phyloP scores from a whole-genome alignment of 2,329 filamentous ascomycete genomes.

The Sarocladium kiliense region DNA sequence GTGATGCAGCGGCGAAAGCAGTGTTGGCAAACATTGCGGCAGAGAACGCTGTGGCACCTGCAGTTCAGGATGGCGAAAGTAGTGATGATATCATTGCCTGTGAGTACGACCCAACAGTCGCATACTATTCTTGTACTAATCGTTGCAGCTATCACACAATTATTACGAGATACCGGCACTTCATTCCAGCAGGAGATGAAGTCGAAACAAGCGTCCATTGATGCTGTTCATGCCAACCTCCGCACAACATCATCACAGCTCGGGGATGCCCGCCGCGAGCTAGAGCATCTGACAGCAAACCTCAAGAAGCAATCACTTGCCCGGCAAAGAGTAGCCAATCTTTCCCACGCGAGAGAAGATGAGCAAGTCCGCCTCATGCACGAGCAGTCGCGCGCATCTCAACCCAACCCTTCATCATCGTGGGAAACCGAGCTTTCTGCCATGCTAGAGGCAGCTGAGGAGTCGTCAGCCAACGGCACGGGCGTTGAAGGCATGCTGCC shows the following conservation, averaged over 20 bases:
- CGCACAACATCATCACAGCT: conserved; percentile 75
- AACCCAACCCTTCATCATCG: conserved; percentile 31
- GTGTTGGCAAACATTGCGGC: background rate
- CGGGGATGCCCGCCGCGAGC: conserved; percentile 66
- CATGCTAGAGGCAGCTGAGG: conserved; percentile 39
- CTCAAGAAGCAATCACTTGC: conserved; percentile 60
- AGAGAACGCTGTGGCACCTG: background rate
- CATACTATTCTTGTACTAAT: no score
- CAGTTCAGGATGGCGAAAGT: conserved; percentile 55
- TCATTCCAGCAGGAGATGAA: conserved; percentile 78
- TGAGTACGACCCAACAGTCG: conserved; percentile 53
- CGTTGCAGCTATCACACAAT: conserved; percentile 67
- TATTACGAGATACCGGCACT: conserved; percentile 72
- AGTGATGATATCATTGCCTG: conserved; percentile 75
- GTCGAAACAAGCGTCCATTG: conserved; percentile 77
- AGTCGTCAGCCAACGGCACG: conserved; percentile 16
- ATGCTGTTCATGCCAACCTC: conserved; percentile 74
- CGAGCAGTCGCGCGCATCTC: conserved; percentile 33
- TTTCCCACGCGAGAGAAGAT: conserved; percentile 67
- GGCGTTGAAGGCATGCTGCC: conserved; percentile 43
- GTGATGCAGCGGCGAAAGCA: conserved; percentile 3
- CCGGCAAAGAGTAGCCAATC: conserved; percentile 70
- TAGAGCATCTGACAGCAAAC: conserved; percentile 66
- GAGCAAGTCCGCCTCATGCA: conserved; percentile 50
- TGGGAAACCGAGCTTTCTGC: conserved; percentile 52